Evolutionary conservation across 1,284 basidiomycete species (phyloP).

Genomic region (Phaffia rhodozyma): DNA sequence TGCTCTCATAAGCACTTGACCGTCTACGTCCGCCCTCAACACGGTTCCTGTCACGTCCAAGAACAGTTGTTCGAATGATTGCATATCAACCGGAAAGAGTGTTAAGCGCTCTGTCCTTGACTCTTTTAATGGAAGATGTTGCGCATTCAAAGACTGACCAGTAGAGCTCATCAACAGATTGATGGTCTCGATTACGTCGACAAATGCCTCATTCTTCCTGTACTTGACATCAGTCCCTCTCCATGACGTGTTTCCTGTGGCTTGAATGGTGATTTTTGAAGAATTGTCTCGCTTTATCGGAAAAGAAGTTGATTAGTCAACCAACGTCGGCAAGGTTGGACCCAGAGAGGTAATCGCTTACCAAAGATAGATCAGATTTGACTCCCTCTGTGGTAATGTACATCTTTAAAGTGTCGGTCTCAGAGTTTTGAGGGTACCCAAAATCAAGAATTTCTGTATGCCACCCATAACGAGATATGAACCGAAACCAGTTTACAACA

Average conservation of each 20-base stretch:
- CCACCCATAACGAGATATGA: not conserved
- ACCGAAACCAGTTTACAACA: not conserved
- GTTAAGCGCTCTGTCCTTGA: not conserved
- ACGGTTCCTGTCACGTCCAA: conserved; percentile 53
- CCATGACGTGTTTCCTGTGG: conserved; percentile 90
- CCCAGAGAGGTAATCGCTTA: conserved; percentile 35
- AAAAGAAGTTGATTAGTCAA: not conserved
- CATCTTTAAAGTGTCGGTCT: conserved; percentile 92
- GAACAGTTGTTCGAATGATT: not conserved
- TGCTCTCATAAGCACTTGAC: conserved; percentile 95
- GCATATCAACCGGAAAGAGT: not conserved
- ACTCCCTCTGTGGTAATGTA: conserved; percentile 98
- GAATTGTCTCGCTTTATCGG: conserved; percentile 66
- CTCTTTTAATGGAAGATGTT: not conserved
- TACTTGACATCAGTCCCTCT: conserved; percentile 88
- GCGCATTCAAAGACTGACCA: conserved; percentile 42
- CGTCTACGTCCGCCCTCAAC: conserved; percentile 93
- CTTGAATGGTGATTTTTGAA: conserved; percentile 90
- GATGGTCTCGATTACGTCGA: conserved; percentile 93
- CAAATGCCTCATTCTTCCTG: conserved; percentile 96
- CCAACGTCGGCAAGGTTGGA: conserved; percentile 9
- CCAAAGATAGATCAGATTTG: conserved; percentile 64
- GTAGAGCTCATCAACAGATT: conserved; percentile 94
- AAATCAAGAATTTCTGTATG: conserved; percentile 87
- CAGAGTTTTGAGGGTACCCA: conserved; percentile 98